A percentile compares a stretch with the other conserved stretches of the same genome.
Evolutionary conservation across 768 basidiomycete species (phyloP).

Genomic region (Lentinus tigrinus): DNA sequence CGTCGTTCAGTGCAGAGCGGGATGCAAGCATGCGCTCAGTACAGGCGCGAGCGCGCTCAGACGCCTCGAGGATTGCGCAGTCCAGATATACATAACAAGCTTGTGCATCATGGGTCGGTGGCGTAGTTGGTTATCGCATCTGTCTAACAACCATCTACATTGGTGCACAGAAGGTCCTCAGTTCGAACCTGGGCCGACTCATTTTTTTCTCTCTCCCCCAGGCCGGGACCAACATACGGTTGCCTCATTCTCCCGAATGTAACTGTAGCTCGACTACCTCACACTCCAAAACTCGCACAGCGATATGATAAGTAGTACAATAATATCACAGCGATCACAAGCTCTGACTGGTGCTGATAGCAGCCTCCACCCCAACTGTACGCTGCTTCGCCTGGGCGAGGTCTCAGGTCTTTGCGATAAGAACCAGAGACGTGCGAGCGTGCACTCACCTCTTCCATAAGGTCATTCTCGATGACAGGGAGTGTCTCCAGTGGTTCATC

Average conservation of each 20-base stretch:
- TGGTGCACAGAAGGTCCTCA: constrained; percentile 15
- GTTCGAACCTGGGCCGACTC: constrained; percentile 19
- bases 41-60: background rate
- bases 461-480: constrained; percentile 60
- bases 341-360: constrained; percentile 19
- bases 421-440: background rate
- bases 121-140: constrained; percentile 85
- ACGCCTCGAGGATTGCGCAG: background rate
- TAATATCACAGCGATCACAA: constrained; percentile 13
- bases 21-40: background rate
- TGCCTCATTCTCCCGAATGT: too few species aligned
- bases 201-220: background rate
- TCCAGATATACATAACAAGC: background rate
- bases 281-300: too few species aligned
- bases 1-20: constrained; percentile 9
- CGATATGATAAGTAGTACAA: too few species aligned
- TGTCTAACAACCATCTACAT: constrained; percentile 55
- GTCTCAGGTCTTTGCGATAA: background rate
- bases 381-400: constrained; percentile 31
- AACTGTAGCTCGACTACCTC: too few species aligned
- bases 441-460: constrained; percentile 50
- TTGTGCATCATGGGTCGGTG: constrained; percentile 41
- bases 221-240: too few species aligned
- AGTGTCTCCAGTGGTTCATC: constrained; percentile 56
- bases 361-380: constrained; percentile 4